Percentiles rank a stretch among this genome's conserved stretches.
Evolutionary conservation across 176 grass and related monocot genomes (phyloP).

Genomic region (Triticum timopheevii): DNA sequence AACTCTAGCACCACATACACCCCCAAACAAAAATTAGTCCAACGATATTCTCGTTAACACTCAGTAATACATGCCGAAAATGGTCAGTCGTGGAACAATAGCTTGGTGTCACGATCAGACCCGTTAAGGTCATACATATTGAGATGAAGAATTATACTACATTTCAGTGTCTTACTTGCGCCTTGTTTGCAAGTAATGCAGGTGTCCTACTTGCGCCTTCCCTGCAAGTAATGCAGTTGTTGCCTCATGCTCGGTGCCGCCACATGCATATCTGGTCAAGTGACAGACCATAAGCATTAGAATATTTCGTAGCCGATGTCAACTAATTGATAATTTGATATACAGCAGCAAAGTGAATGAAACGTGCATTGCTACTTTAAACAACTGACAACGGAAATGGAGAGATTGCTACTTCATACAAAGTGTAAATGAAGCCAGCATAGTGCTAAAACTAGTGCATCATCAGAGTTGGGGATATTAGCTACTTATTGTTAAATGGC

Average conservation of each 20-base stretch:
- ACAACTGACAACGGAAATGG: background rate
- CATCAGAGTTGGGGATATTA: background rate
- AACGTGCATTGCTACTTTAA: background rate
- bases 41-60: background rate
- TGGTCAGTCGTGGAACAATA: background rate
- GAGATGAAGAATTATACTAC: background rate
- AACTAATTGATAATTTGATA: background rate
- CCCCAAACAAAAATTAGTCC: background rate
- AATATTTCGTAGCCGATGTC: background rate
- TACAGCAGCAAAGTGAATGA: background rate
- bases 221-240: slow-evolving; percentile 51
- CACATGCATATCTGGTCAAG: slow-evolving; percentile 29
- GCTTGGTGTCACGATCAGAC: background rate
- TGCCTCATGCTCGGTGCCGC: slow-evolving; percentile 50
- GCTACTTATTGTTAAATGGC: background rate
- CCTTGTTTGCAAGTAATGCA: slow-evolving; percentile 35
- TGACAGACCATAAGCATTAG: slow-evolving; percentile 16
- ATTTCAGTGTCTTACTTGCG: slow-evolving; percentile 33
- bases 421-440: background rate
- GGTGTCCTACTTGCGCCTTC: slow-evolving; percentile 28
- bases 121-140: background rate
- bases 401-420: background rate
- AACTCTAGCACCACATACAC: background rate
- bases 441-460: background rate
- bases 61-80: background rate